Evolutionary conservation across 495 filamentous ascomycete species (phyloP), one percentile per base, ranked within the genome.

Genomic region (Penicillium roqueforti): DNA sequence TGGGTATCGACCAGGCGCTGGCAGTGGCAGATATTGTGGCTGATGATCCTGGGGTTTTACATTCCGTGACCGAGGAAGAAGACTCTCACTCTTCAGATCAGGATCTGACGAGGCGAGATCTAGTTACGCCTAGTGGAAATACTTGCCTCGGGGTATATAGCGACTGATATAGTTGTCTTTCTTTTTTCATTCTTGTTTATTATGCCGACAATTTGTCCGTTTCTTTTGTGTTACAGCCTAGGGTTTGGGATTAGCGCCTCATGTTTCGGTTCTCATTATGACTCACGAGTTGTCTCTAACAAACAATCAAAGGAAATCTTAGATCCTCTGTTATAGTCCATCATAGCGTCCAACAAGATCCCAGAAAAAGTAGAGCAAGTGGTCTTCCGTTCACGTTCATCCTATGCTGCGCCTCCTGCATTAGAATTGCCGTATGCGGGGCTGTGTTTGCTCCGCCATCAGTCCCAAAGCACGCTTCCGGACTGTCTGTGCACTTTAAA

Each of bases 1-100:
- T 78, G 67, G 77, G 76, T 1, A 69, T 82, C 18, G 70, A 75
- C 40, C 78, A 80, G 53, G 77, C 78, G 6, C 56, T 74, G 18
- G 69, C 74, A 9, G 39, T 80, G 34, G 69, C 69, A 47, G 69
- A 73, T 18, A 59, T 74, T 28, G 47, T 75, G 8, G 61, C 65
- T 32, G 44, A 49, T n/a, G 68, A 70, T 43, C 58, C 64, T 42
- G 64, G 69, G 3, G 55, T 72, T 7, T 59, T 71, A 29, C 36
- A 45, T 56, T 20, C 42, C n/a, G 49, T 47, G 25, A 40, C 54
- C 1, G 55, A 56, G 16, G 54, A 62, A 32, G 58, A 62, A 16
- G 55, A 49, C 32, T 26, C 18, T 28, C 38, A n/a, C n/a, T n/a
- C n/a, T n/a, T n/a, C n/a, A n/a, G n/a, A n/a, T n/a, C n/a, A n/a